Evolutionary conservation across 352 stramenopile species (phyloP).

Genomic region (Paralagenidium karlingii): DNA sequence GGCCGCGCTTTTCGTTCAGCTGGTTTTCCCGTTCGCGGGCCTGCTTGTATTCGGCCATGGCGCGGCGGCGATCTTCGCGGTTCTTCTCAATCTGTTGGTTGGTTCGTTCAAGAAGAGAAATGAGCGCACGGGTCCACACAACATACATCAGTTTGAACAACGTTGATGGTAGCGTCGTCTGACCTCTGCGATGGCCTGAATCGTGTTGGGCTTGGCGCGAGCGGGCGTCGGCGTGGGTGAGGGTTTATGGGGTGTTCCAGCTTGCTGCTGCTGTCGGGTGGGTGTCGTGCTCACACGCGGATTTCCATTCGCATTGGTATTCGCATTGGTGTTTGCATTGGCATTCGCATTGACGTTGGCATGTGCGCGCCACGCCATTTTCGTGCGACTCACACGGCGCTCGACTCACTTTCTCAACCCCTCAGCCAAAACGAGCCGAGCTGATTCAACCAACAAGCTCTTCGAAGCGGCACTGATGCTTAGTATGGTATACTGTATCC

Average conservation of each 20-base stretch:
- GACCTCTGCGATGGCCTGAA: slow-evolving; percentile 51
- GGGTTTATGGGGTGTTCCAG: too few relatives aligned
- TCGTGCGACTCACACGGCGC: background rate
- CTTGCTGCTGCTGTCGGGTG: too few relatives aligned
- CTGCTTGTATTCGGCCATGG: slow-evolving; percentile 78
- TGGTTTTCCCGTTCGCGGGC: slow-evolving; percentile 74
- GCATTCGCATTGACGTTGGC: slow-evolving; percentile 7
- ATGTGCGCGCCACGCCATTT: slow-evolving; percentile 21
- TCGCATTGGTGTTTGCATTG: background rate
- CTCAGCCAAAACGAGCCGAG: slow-evolving; percentile 10
- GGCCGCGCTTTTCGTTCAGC: slow-evolving; percentile 63
- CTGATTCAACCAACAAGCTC: slow-evolving; percentile 10
- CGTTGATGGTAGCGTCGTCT: background rate
- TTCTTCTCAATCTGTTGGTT: slow-evolving; percentile 82
- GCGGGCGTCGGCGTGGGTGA: slow-evolving; percentile 9
- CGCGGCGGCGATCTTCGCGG: slow-evolving; percentile 64
- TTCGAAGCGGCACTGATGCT: too few relatives aligned
- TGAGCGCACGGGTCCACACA: background rate
- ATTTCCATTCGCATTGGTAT: too few relatives aligned
- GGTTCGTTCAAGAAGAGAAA: too few relatives aligned
- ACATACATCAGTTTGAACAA: background rate
- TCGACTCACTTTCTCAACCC: background rate
- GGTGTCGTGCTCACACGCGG: too few relatives aligned
- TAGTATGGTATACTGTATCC: too few relatives aligned
- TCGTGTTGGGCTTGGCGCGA: slow-evolving; percentile 38